Base-by-base conservation (phyloP, 1,284 basidiomycete genomes). In the Apiotrichum siamense region DNA sequence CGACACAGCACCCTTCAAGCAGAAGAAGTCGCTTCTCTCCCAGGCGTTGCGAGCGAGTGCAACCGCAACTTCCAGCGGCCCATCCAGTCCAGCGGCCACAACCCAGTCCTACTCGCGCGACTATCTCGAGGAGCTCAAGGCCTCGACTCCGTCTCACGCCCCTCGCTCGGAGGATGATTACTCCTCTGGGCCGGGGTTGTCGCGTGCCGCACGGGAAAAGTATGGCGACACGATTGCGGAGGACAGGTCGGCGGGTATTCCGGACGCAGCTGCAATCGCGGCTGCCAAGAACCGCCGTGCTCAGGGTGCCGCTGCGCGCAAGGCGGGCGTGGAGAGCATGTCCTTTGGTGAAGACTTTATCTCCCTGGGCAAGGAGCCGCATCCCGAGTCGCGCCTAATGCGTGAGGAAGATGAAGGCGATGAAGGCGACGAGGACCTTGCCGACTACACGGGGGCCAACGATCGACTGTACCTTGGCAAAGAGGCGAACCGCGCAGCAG, bases 391-490 rank as follows among this genome's bases (percentile, higher is more conserved):
- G 63, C 79, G 92, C 17, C 75, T 97, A 17, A 76, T 91, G 73
- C 76, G 92, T 47, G 93, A 97, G 72, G 92, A 96, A 38, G 92
- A 97, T 68, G 89, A 94, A 61, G 70, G 88, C 2, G 92, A 90
- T 1, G 90, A 96, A 62, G 91, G 86, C 0, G 92, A 94, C 50
- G 92, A 96, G 63, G 91, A 93, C 62, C 85, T 83, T 64, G 87
- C 91, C 6, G 88, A 90, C 58, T 96, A 83, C 64, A 96, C 93
- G 0, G 90, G 84, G 57, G 87, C 88, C 0, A 83, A 88, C 66
- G 88, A 92, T 56, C 77, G 86, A 29, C 84, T 97, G 51, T 86
- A 88, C 0, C 73, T 97, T 1, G 89, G 91, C 1, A 90, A 88
- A 70, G 87, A 88, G 59, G 85, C 86, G 0, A 81, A 84, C 53